These are phyloP conservation scores for Zygoascus hellenicus DNA, from an alignment of 1,139 yeast genomes.

Conservation along the genomic window DNA sequence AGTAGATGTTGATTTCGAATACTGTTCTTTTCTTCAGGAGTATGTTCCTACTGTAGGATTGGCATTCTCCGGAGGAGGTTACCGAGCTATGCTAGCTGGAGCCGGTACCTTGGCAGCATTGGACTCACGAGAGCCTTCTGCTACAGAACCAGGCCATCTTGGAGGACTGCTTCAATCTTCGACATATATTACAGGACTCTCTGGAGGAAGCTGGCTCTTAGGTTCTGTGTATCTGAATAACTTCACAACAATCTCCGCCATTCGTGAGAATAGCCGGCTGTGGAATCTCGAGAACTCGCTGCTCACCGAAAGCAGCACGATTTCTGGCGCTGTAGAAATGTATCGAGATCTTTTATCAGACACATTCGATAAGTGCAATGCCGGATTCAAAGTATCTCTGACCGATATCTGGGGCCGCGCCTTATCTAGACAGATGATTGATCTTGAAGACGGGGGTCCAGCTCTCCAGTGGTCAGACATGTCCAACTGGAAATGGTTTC, in stretches of 20 bases:
- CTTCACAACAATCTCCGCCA: conserved; percentile 64
- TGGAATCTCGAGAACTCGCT: conserved; percentile 54
- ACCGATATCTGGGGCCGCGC: conserved; percentile 88
- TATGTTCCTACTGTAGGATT: conserved; percentile 43
- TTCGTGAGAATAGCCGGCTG: conserved; percentile 43
- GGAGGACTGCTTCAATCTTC: conserved; percentile 75
- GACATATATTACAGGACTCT: conserved; percentile 69
- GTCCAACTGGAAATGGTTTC: conserved; percentile 46
- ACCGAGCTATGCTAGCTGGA: conserved; percentile 73
- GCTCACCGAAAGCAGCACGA: conserved; percentile 6
- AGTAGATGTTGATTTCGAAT: conserved; percentile 25
- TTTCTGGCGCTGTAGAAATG: conserved; percentile 31
- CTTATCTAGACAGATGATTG: conserved; percentile 62
- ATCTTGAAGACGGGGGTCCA: conserved; percentile 48
- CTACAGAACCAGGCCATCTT: conserved; percentile 50
- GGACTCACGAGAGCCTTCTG: conserved; percentile 58
- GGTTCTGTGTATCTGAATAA: conserved; percentile 77
- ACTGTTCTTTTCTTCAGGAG: conserved; percentile 9
- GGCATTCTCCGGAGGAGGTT: conserved; percentile 81
- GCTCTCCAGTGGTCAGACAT: conserved; percentile 61
- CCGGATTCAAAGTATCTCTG: conserved; percentile 62
- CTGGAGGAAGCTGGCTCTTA: conserved; percentile 84
- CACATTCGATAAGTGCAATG: conserved; percentile 49
- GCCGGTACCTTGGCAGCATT: conserved; percentile 74
- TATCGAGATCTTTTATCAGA: conserved; percentile 46